Base-by-base conservation (phyloP, 2,329 filamentous ascomycete genomes). In the Beauveria pseudobassiana region DNA sequence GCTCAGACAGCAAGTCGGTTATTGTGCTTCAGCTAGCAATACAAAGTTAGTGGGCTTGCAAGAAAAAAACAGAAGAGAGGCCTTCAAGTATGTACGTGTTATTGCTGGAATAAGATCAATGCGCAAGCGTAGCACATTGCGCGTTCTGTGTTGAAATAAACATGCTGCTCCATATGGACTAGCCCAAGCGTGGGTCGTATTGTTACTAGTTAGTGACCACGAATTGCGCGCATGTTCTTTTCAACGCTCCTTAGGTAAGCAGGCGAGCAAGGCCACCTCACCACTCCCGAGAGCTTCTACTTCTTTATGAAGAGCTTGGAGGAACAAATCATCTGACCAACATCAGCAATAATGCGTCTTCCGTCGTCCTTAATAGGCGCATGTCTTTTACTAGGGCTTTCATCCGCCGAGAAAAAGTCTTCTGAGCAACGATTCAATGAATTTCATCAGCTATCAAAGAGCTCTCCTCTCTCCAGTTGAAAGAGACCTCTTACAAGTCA, bases 401-500 rank as follows among this genome's bases (percentile, higher is more conserved):
- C 81, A 62, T 73, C 87, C 46, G 85, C 83, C 53, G 83, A 88
- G 59, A 89, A 88, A 72, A 86, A 89, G 73, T 77, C 86, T 54
- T 71, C 81, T 14, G 66, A 74, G 58, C 85, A 90, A 73, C 86
- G 84, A 70, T 96, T 93, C 78, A 73, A 83, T 65, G 81, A 85
- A 63, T 93, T 87, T 77, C 86, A 88, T 72, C 72, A 83, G 66
- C 87, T 92, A 73, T 80, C 88, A 63, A 81, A 87, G 62, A 79
- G 81, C 49, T 82, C 83, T 4, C 76, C 28, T 88, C 92, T 5
- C 70, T 96, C 71, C 91, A 91, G 78, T 85, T 99, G 67, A 82
- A 87, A 74, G 92, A 96, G 74, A 76, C 77, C 26, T 79, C 82
- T 53, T 99, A 95, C 80, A 82, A 84, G 67, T 83, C 89, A 66